Evolutionary conservation across 352 stramenopile genomes (phyloP).

Genomic region (Pythium pyrilobum): DNA sequence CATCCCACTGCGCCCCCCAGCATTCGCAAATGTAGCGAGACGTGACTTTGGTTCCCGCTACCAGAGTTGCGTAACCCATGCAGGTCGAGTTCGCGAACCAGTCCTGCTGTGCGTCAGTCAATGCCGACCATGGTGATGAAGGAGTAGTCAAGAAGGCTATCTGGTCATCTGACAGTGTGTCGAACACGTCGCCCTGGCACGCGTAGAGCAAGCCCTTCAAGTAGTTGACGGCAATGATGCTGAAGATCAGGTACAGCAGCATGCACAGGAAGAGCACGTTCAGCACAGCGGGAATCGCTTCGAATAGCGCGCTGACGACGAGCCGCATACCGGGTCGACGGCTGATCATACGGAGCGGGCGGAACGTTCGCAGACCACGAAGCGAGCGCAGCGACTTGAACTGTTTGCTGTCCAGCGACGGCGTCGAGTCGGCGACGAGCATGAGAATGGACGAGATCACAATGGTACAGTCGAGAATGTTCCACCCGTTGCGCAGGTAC

Average conservation of each 20-base stretch:
- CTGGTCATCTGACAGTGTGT: conserved; percentile 31
- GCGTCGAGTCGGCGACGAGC: conserved; percentile 43
- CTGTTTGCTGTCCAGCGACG: conserved; percentile 24
- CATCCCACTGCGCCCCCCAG: conserved; percentile 41
- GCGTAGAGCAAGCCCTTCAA: conserved; percentile 88
- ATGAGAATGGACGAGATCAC: conserved; percentile 79
- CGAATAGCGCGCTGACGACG: conserved; percentile 89
- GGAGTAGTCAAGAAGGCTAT: conserved; percentile 43
- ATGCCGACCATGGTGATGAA: conserved; percentile 23
- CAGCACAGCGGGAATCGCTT: conserved; percentile 84
- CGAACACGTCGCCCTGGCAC: conserved; percentile 68
- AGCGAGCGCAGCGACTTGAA: conserved; percentile 82
- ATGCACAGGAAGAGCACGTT: conserved; percentile 90
- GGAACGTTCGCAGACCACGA: conserved; percentile 79
- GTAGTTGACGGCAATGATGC: conserved; percentile 92
- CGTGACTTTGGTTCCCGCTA: conserved; percentile 27
- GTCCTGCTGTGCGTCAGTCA: conserved; percentile 25
- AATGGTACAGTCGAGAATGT: conserved; percentile 87
- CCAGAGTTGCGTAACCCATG: conserved; percentile 21
- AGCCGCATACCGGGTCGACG: conserved; percentile 81
- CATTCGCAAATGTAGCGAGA: conserved; percentile 72
- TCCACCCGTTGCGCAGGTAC: conserved; percentile 87
- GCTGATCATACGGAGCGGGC: conserved; percentile 89
- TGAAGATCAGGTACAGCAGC: conserved; percentile 95
- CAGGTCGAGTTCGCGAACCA: conserved; percentile 58